phyloP scores from a whole-genome alignment of 148 eudicot genomes.

The Amaranthus cruentus region DNA sequence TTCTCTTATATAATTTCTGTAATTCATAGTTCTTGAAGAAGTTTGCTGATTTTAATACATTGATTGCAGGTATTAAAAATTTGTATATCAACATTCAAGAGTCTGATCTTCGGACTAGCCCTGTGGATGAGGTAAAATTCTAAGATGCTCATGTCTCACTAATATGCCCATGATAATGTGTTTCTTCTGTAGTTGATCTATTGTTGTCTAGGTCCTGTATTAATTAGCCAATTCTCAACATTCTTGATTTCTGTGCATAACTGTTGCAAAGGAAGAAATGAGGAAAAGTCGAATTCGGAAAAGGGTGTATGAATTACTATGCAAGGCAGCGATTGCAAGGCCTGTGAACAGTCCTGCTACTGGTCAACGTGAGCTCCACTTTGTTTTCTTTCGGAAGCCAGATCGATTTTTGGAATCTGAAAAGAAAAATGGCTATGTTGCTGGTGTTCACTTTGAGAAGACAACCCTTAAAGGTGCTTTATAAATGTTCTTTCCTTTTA shows the following conservation, averaged over 20 bases:
- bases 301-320: constrained; percentile 75
- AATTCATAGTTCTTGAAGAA: neutral
- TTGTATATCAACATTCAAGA: constrained; percentile 55
- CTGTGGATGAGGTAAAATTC: constrained; percentile 72
- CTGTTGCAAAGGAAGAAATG: constrained; percentile 77
- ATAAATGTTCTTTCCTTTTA: neutral
- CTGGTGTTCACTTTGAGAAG: constrained; percentile 69
- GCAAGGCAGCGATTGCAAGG: constrained; percentile 58
- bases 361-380: constrained; percentile 85
- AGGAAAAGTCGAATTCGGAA: constrained; percentile 68
- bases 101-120: constrained; percentile 61
- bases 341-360: constrained; percentile 26
- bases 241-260: constrained; percentile 1
- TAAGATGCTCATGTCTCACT: neutral
- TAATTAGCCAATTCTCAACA: neutral
- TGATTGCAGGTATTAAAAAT: constrained; percentile 60
- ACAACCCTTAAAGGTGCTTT: constrained; percentile 70
- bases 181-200: neutral
- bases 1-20: neutral
- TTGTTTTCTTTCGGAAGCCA: constrained; percentile 82
- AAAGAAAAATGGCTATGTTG: constrained; percentile 50
- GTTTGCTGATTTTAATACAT: neutral
- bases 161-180: neutral
- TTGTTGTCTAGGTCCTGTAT: neutral
- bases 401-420: constrained; percentile 55